Evolutionary conservation across 148 eudicot genomes (phyloP), one percentile per base, ranked within the genome.

Genomic region (Salicornia ramosissima): DNA sequence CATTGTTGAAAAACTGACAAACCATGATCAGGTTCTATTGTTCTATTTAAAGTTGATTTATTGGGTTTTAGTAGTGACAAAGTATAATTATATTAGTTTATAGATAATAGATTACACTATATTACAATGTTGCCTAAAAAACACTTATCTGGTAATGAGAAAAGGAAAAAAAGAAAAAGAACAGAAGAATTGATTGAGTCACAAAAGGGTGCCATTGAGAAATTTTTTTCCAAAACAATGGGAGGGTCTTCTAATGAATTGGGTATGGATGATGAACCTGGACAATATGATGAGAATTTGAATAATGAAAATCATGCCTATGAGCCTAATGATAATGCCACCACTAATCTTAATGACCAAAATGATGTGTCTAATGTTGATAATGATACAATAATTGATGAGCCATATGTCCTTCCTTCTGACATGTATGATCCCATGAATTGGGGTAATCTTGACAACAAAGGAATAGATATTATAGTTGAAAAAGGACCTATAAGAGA

Each of bases 91-190:
- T 47, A 47, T 55, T 5, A 14, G 1, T 11, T 55, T 55, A 0
- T 25, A n/a, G n/a, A n/a, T n/a, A n/a, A n/a, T n/a, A n/a, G n/a
- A n/a, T n/a, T n/a, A n/a, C n/a, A n/a, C n/a, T 55, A 6, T 3
- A 55, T 26, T 51, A 26, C 13, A 55, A 25, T 28, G 60, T 55
- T 55, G 31, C 60, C 60, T 55, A 55, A 28, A 55, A 55, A 55
- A 28, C 33, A 55, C 28, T 55, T 26, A 55, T 55, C 60, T 55
- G 31, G 33, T 26, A 55, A 6, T 55, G 6, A 55, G 9, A 53
- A 53, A 25, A 21, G 31, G n/a, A 26, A 55, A 26, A 26, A 55
- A 11, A 25, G 33, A 26, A 55, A 28, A 55, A 1, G 5, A 13
- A 26, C 0, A 2, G 19, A 55, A 13, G 60, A 55, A n/a, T n/a